phyloP scores from a whole-genome alignment of 1,284 basidiomycete species.

The Ceratobasidium papillatum region DNA sequence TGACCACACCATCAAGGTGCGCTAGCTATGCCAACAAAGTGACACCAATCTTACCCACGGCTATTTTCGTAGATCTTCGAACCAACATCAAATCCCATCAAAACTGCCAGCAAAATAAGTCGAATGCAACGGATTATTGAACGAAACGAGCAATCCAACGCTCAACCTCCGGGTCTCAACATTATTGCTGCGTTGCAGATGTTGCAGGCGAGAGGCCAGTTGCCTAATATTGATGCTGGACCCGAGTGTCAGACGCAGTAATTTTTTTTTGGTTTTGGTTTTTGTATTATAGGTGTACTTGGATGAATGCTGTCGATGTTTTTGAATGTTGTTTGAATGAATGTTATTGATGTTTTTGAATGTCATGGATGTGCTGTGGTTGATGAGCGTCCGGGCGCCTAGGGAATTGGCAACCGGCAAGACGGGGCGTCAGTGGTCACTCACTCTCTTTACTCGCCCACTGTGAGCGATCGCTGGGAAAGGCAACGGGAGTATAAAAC shows the following conservation, averaged over 20 bases:
- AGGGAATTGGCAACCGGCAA: slow-evolving; percentile 14
- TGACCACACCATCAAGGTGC: slow-evolving; percentile 85
- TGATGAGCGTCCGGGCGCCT: slow-evolving; percentile 4
- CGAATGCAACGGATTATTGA: slow-evolving; percentile 64
- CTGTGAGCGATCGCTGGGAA: neutral
- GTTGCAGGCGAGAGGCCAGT: slow-evolving; percentile 11
- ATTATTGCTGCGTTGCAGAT: slow-evolving; percentile 15
- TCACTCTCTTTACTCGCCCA: neutral
- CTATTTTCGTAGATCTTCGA: slow-evolving; percentile 68
- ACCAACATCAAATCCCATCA: slow-evolving; percentile 58
- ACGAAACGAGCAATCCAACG: slow-evolving; percentile 53
- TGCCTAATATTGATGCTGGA: slow-evolving; percentile 5
- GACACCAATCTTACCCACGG: slow-evolving; percentile 24
- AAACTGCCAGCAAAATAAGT: slow-evolving; percentile 62
- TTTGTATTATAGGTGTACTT: neutral
- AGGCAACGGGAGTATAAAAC: neutral
- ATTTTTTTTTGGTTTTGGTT: neutral
- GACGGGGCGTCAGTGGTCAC: slow-evolving; percentile 6
- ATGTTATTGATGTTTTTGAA: no score
- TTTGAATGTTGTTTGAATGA: neutral
- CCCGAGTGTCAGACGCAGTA: slow-evolving; percentile 29
- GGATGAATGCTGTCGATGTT: no score
- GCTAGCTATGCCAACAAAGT: slow-evolving; percentile 41
- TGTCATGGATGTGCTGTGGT: neutral
- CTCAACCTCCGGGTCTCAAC: neutral